Percentiles rank a stretch among this genome's conserved stretches.
phyloP scores from a whole-genome alignment of 257 asterid genomes.

The Capsicum baccatum region DNA sequence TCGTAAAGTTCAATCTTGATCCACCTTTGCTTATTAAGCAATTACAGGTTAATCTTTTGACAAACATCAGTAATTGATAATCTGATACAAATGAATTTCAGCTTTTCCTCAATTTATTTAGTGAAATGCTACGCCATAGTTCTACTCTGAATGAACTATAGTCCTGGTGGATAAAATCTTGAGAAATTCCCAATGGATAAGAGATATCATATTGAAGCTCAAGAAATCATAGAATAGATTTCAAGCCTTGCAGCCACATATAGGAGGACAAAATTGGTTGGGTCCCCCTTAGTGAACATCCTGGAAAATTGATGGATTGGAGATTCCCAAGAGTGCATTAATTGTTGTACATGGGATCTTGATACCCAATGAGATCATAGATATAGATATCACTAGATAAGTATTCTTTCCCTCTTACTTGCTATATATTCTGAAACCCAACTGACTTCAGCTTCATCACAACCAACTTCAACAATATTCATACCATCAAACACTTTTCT shows the following conservation, averaged over 20 bases:
- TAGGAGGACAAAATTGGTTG: not conserved
- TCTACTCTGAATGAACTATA: not conserved
- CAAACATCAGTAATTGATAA: no score
- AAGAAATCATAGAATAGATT: not conserved
- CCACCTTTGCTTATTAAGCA: no score
- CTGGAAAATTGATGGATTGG: not conserved
- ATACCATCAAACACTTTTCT: not conserved
- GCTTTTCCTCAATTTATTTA: no score
- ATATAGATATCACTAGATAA: conserved; percentile 25
- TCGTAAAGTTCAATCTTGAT: not conserved
- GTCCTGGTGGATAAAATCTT: not conserved
- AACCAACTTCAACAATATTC: not conserved
- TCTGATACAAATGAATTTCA: no score
- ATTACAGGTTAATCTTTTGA: no score
- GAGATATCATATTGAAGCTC: not conserved
- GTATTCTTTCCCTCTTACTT: not conserved
- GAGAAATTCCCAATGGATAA: not conserved
- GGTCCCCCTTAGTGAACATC: not conserved
- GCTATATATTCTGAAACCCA: not conserved
- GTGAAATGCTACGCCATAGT: no score
- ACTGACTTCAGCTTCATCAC: not conserved
- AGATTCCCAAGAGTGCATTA: conserved; percentile 12
- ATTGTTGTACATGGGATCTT: not conserved
- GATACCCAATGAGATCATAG: not conserved
- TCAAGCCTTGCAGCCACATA: not conserved